These are phyloP conservation scores for Corchorus olitorius DNA, from an alignment of 345 rosid species.

Conservation along the genomic window DNA sequence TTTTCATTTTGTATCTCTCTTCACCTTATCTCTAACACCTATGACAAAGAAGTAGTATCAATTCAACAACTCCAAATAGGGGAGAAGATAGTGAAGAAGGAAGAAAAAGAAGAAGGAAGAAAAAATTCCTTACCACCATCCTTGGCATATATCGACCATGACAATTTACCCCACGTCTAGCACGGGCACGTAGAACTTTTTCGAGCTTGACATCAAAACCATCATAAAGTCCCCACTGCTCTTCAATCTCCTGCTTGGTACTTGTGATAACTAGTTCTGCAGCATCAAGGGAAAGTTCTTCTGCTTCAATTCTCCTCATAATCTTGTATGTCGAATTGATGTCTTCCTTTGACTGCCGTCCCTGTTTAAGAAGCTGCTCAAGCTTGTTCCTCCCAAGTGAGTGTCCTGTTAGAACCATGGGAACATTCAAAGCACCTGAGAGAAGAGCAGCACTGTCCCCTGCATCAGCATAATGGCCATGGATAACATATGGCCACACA, in stretches of 20 bases:
- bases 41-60: background rate
- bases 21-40: background rate
- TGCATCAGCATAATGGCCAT: constrained; percentile 96
- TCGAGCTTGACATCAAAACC: constrained; percentile 98
- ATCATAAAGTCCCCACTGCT: constrained; percentile 99
- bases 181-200: constrained; percentile 87
- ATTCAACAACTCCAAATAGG: background rate
- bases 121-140: constrained; percentile 74
- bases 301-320: constrained; percentile 91
- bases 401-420: constrained; percentile 98
- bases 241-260: constrained; percentile 92
- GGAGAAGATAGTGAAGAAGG: background rate
- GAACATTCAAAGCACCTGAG: constrained; percentile 94
- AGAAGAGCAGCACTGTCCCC: constrained; percentile 91
- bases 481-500: constrained; percentile 95
- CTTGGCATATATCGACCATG: constrained; percentile 96
- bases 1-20: background rate
- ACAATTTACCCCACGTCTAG: constrained; percentile 90
- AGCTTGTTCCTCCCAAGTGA: constrained; percentile 97
- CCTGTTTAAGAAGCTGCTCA: constrained; percentile 94
- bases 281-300: constrained; percentile 91
- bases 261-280: constrained; percentile 98
- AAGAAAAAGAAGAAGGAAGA: background rate
- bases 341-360: constrained; percentile 85
- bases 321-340: constrained; percentile 92